Evolutionary conservation across 139 green algal species (phyloP).

Genomic region (Ostreobium quekettii): DNA sequence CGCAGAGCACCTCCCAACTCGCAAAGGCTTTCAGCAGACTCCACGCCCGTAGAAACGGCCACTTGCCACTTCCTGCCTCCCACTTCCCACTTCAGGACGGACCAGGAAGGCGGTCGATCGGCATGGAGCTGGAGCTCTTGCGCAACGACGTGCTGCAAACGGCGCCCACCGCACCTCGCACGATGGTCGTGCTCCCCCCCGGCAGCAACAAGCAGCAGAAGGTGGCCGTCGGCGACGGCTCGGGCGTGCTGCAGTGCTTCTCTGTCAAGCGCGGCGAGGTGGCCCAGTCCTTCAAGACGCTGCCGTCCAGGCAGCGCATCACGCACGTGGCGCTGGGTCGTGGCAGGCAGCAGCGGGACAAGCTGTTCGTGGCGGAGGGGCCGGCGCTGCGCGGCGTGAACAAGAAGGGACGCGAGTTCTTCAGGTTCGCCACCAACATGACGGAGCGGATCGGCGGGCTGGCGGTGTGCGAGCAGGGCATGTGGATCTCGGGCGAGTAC

Average conservation of each 20-base stretch:
- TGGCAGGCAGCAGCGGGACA: constrained; percentile 40
- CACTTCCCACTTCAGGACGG: too few relatives aligned
- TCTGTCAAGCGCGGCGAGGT: constrained; percentile 51
- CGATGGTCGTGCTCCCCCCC: constrained; percentile 30
- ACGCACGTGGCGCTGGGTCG: constrained; percentile 40
- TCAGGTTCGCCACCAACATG: constrained; percentile 48
- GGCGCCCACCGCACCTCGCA: constrained; percentile 27
- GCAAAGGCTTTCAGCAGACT: too few relatives aligned
- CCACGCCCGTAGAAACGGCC: too few relatives aligned
- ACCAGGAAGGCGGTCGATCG: too few relatives aligned
- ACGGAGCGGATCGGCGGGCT: constrained; percentile 11
- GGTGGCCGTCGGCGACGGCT: constrained; percentile 49
- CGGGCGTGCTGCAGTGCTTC: constrained; percentile 54
- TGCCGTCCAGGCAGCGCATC: constrained; percentile 26
- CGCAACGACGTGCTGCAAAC: constrained; percentile 50
- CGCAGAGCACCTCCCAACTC: too few relatives aligned
- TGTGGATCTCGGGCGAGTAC: constrained; percentile 40
- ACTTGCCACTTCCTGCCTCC: too few relatives aligned
- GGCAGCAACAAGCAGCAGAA: constrained; percentile 54
- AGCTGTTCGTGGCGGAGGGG: constrained; percentile 44
- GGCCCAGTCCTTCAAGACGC: constrained; percentile 45
- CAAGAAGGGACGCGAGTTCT: constrained; percentile 68
- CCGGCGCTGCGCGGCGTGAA: constrained; percentile 44
- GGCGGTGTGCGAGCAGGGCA: constrained; percentile 26
- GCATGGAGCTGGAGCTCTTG: constrained; percentile 50